Conservation (phyloP, 106 monocot genomes). For the Xerophyta viscosa region DNA sequence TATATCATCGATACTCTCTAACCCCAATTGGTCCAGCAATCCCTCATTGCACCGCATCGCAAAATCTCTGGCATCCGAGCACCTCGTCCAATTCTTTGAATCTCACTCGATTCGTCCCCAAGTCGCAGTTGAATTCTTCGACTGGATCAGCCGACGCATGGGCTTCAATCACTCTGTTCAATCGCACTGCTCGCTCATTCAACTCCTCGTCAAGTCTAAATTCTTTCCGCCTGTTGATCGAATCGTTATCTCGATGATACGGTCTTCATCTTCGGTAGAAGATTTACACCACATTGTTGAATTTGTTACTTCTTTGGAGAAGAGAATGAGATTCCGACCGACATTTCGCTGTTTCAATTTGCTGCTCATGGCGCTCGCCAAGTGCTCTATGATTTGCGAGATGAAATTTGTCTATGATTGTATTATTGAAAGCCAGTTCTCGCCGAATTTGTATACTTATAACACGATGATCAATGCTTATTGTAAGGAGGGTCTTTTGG, state of each 20-base stretch:
- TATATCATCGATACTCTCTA: constrained; percentile 40
- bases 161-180: constrained; percentile 42
- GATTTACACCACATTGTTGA: constrained; percentile 24
- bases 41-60: constrained; percentile 21
- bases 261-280: constrained; percentile 19
- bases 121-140: constrained; percentile 49
- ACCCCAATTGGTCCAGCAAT: constrained; percentile 25
- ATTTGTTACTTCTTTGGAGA: constrained; percentile 6
- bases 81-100: constrained; percentile 39
- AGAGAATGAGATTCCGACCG: constrained; percentile 1
- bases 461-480: constrained; percentile 62
- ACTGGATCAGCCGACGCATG: constrained; percentile 34
- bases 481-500: constrained; percentile 47
- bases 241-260: constrained; percentile 48
- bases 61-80: constrained; percentile 34
- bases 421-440: constrained; percentile 34
- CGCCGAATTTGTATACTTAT: constrained; percentile 42
- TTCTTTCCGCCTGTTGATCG: constrained; percentile 14
- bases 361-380: constrained; percentile 42
- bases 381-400: constrained; percentile 30
- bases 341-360: constrained; percentile 40
- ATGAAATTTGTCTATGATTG: constrained; percentile 31
- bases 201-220: constrained; percentile 20
- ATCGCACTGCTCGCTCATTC: constrained; percentile 46
- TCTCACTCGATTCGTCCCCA: constrained; percentile 19